Base-by-base conservation (phyloP, 257 asterid genomes). In the Fraxinus pennsylvanica region DNA sequence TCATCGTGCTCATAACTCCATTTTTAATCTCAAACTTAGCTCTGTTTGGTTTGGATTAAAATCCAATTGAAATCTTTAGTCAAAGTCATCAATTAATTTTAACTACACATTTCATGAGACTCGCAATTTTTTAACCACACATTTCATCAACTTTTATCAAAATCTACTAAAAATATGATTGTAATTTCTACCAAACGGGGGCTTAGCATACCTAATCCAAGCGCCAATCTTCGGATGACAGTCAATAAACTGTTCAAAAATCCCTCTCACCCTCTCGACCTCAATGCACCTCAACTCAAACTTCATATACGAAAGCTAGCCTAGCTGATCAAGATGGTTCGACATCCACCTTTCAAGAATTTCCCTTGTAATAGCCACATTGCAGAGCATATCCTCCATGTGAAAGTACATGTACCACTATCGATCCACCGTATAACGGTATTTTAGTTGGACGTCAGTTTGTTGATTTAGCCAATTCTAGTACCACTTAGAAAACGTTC, bases 381-480 rank as follows among this genome's bases (percentile, higher is more conserved):
- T 91, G 35, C 92, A 91, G 0, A 92, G 59, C 84, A 92, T 84
- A 86, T 92, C 97, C 75, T 94, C 98, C 99, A 92, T 94, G 43
- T 92, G 98, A 50, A 92, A 90, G 38, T 92, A 92, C 87, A 92
- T 91, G 76, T 90, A 92, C 99, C 99, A 94, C 39, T 92, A 35
- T 78, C 90, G 96, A 82, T 94, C 99, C 68, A 94, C 91, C 33
- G 7, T 36, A 6, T 1, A 9, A 6, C 1, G 8, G 9, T 1
- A 36, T 36, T 35, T 35, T 36, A 1, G 9, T 36, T 36, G 39
- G 38, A 35, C 7, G 7, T 0, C 7, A 35, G 2, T 35, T 35
- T 5, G 39, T 36, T 38, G 41, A 38, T 38, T 38, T 38, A 38
- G 41, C 38, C 7, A 35, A 0, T 4, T 36, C 41, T 36, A 35